Evolutionary conservation across 2,329 filamentous ascomycete species (phyloP).

Genomic region (Coniochaeta sp.): DNA sequence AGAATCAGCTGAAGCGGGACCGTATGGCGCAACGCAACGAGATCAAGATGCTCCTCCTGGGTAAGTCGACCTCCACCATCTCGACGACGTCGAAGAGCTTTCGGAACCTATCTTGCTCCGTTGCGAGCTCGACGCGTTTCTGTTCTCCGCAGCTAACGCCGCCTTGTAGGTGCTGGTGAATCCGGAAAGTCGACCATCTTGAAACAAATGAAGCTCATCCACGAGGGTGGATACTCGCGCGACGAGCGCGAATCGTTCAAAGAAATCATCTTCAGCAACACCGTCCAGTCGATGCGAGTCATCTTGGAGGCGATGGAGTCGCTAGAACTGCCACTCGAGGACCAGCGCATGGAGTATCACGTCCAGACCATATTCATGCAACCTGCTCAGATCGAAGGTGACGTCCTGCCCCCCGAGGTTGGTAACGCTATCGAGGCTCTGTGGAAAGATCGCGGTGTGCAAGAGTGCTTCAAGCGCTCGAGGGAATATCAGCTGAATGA

Average conservation of each 20-base stretch:
- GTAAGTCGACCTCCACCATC: slow-evolving; percentile 46
- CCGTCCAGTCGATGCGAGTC: slow-evolving; percentile 62
- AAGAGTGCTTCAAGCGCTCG: slow-evolving; percentile 92
- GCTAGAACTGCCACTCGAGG: slow-evolving; percentile 73
- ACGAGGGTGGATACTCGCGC: slow-evolving; percentile 96
- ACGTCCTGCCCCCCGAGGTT: slow-evolving; percentile 89
- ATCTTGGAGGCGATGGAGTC: slow-evolving; percentile 65
- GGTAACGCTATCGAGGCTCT: slow-evolving; percentile 86
- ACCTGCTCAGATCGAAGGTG: slow-evolving; percentile 91
- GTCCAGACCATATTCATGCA: slow-evolving; percentile 99
- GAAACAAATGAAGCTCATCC: slow-evolving; percentile 99
- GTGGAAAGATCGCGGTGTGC: slow-evolving; percentile 89
- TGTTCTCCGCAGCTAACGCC: not conserved
- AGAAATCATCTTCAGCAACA: slow-evolving; percentile 66
- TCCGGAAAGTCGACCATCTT: slow-evolving; percentile 91
- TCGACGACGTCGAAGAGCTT: not conserved
- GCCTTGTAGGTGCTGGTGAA: slow-evolving; percentile 78
- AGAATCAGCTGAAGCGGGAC: slow-evolving; percentile 97
- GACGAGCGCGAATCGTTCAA: slow-evolving; percentile 69
- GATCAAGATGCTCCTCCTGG: slow-evolving; percentile 99
- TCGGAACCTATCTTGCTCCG: not conserved
- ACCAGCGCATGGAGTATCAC: slow-evolving; percentile 91
- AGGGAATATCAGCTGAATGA: slow-evolving; percentile 96
- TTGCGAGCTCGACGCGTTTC: not conserved
- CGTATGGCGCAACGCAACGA: slow-evolving; percentile 99